These are phyloP conservation scores for Sclerospora graminicola DNA, from an alignment of 352 stramenopile species.

Conservation along the genomic window DNA sequence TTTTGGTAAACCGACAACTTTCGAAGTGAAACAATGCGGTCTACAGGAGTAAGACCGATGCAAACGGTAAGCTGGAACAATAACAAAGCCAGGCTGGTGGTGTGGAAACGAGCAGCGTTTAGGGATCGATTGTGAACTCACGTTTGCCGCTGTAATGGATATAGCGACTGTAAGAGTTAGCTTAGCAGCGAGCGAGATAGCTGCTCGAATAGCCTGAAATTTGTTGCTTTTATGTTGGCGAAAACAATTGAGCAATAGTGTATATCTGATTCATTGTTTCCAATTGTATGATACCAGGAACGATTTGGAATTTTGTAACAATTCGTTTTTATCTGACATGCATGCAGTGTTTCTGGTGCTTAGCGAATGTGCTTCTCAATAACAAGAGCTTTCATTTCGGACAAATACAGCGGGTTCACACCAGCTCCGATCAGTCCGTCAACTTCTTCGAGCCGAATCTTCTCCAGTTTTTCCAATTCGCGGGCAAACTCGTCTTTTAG, in stretches of 20 bases:
- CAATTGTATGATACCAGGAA: no score
- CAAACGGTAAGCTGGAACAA: background rate
- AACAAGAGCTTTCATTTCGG: no score
- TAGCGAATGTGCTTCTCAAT: no score
- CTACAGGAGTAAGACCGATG: background rate
- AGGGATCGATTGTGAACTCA: background rate
- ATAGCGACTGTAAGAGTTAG: background rate
- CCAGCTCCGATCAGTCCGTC: constrained; percentile 76
- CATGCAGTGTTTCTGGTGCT: no score
- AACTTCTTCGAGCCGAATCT: constrained; percentile 84
- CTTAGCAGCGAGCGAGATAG: no score
- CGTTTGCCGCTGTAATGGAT: background rate
- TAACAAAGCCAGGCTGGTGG: background rate
- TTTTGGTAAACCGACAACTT: background rate
- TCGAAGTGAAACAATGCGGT: background rate
- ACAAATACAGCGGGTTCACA: constrained; percentile 84
- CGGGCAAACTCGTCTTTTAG: constrained; percentile 64
- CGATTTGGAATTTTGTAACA: no score
- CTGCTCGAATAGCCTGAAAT: no score
- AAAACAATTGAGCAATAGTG: no score
- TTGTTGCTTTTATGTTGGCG: no score
- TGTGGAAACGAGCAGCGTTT: background rate
- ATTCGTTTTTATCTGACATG: no score
- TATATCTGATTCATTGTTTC: no score
- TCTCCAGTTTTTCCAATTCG: constrained; percentile 84